phyloP scores from a whole-genome alignment of 352 stramenopile genomes.

The Peronospora farinosa region DNA sequence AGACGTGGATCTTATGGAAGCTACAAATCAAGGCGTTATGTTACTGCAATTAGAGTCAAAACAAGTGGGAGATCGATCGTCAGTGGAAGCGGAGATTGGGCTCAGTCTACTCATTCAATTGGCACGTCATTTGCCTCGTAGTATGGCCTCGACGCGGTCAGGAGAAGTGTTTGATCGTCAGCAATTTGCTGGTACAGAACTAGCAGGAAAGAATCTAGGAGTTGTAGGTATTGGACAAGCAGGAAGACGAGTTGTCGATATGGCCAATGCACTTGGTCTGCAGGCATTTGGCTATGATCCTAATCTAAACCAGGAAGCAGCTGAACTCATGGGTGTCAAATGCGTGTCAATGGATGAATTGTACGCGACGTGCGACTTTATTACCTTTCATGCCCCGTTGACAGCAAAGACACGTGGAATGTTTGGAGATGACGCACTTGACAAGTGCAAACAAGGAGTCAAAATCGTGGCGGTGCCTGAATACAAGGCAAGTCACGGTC shows the following conservation, averaged over 20 bases:
- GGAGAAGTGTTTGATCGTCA: conserved; percentile 33
- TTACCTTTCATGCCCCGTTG: conserved; percentile 93
- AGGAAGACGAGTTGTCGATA: conserved; percentile 65
- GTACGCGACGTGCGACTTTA: conserved; percentile 83
- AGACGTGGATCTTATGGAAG: conserved; percentile 65
- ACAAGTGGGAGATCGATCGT: conserved; percentile 63
- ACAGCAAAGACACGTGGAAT: conserved; percentile 89
- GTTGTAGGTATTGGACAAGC: conserved; percentile 71
- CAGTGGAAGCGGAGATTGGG: conserved; percentile 65
- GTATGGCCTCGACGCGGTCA: conserved; percentile 35
- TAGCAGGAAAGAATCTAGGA: conserved; percentile 53
- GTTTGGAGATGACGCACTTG: conserved; percentile 74
- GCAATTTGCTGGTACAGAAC: conserved; percentile 52
- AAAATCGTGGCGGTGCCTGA: conserved; percentile 83
- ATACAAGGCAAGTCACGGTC: conserved; percentile 58
- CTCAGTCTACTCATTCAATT: conserved; percentile 63
- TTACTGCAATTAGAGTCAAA: conserved; percentile 73
- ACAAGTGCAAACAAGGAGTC: conserved; percentile 86
- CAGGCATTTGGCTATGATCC: conserved; percentile 69
- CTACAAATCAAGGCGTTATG: conserved; percentile 67
- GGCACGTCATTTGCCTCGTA: conserved; percentile 48
- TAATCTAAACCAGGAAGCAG: conserved; percentile 63
- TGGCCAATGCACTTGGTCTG: conserved; percentile 63
- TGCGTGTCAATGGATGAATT: conserved; percentile 52
- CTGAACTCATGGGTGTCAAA: conserved; percentile 58